A percentile compares a stretch with the other conserved stretches of the same genome.
Evolutionary conservation across 352 stramenopile species (phyloP).

Genomic region (Globisporangium emineosum): DNA sequence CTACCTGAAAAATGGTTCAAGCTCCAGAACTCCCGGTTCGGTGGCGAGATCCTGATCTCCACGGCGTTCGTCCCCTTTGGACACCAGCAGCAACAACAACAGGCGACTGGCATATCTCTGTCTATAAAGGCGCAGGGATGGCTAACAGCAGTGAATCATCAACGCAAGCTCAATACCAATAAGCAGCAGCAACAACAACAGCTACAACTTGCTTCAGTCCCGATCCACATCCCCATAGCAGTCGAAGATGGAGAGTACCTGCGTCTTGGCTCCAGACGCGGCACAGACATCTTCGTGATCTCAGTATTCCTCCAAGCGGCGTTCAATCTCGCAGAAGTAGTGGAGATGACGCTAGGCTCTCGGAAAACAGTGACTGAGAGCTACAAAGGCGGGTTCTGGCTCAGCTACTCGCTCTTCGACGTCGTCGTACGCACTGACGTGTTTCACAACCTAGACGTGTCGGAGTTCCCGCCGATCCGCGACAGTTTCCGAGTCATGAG

Average conservation of each 20-base stretch:
- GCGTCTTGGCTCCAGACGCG: constrained; percentile 35
- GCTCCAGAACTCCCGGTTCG: constrained; percentile 66
- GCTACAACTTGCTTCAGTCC: not conserved
- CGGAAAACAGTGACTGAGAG: constrained; percentile 5
- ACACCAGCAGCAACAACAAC: not conserved
- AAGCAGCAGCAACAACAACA: not conserved
- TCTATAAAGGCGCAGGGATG: not conserved
- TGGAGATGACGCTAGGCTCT: constrained; percentile 9
- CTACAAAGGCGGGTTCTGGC: constrained; percentile 50
- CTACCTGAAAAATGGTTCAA: constrained; percentile 66
- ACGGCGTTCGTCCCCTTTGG: constrained; percentile 15
- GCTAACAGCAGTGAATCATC: not conserved
- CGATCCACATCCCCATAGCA: constrained; percentile 3
- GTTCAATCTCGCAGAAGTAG: constrained; percentile 27
- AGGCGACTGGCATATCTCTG: not conserved
- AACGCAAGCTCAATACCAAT: not conserved
- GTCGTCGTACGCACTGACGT: constrained; percentile 81
- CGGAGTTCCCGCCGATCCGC: constrained; percentile 65
- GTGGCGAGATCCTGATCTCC: constrained; percentile 63
- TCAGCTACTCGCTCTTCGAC: constrained; percentile 84
- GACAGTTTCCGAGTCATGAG: constrained; percentile 71
- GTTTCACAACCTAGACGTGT: constrained; percentile 51
- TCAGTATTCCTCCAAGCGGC: constrained; percentile 53
- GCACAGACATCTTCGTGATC: constrained; percentile 57
- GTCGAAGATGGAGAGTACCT: constrained; percentile 46